phyloP scores from a whole-genome alignment of 139 green algal genomes.

The Coelastrella sp. region DNA sequence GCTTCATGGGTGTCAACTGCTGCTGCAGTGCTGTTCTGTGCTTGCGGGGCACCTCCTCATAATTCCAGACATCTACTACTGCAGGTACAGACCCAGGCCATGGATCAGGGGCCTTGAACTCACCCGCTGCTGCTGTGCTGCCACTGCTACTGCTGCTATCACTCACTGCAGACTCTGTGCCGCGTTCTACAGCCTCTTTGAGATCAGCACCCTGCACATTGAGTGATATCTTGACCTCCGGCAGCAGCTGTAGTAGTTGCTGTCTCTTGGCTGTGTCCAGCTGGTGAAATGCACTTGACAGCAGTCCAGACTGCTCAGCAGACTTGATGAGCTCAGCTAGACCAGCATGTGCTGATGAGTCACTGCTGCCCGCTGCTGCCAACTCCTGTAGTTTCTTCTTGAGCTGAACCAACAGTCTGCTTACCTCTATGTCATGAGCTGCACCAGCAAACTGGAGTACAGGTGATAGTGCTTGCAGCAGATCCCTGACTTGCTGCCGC shows the following conservation, averaged over 20 bases:
- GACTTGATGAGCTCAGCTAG: not conserved
- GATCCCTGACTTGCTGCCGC: slow-evolving; percentile 13
- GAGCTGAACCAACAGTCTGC: slow-evolving; percentile 16
- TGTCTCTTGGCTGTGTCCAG: not conserved
- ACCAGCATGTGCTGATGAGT: slow-evolving; percentile 19
- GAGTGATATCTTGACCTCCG: not conserved
- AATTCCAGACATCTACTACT: slow-evolving; percentile 40
- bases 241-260: slow-evolving; percentile 36
- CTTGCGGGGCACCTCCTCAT: slow-evolving; percentile 32
- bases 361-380: not conserved
- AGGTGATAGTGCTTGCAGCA: slow-evolving; percentile 1
- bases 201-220: slow-evolving; percentile 43
- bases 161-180: not conserved
- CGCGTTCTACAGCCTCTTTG: not conserved
- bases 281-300: slow-evolving; percentile 40
- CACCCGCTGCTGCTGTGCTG: not conserved
- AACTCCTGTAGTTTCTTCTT: not conserved
- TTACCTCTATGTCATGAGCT: not conserved
- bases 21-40: slow-evolving; percentile 19
- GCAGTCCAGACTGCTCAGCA: not conserved
- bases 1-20: not conserved
- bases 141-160: not conserved
- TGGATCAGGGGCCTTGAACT: not conserved
- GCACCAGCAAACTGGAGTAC: slow-evolving; percentile 18
- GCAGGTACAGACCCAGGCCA: slow-evolving; percentile 34